Conservation (phyloP, 2,329 filamentous ascomycete species). For the Clonostachys solani region DNA sequence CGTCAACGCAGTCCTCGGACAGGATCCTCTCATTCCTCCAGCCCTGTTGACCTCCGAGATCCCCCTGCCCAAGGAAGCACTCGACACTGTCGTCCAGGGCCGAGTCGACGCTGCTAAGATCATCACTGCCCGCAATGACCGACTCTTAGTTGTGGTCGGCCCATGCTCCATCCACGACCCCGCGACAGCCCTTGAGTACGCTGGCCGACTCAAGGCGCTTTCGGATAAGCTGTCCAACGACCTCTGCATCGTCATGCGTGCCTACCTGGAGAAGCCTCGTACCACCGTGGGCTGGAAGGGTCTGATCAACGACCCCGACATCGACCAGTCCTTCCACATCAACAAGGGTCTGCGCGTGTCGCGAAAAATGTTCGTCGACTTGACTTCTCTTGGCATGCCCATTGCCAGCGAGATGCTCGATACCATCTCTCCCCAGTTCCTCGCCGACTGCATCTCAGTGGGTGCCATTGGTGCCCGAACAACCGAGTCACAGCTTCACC, state of each 20-base stretch:
- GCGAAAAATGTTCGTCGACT: slow-evolving; percentile 88
- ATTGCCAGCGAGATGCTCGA: slow-evolving; percentile 98
- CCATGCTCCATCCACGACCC: slow-evolving; percentile 98
- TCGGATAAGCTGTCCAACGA: slow-evolving; percentile 78
- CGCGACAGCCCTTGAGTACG: slow-evolving; percentile 82
- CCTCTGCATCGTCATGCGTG: slow-evolving; percentile 92
- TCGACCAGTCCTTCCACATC: slow-evolving; percentile 96
- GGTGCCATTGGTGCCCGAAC: slow-evolving; percentile 95
- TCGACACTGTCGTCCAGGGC: slow-evolving; percentile 67
- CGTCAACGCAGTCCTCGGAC: slow-evolving; percentile 69
- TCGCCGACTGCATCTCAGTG: slow-evolving; percentile 91
- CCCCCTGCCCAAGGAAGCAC: slow-evolving; percentile 59
- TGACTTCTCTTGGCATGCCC: slow-evolving; percentile 84
- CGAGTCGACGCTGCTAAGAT: slow-evolving; percentile 67
- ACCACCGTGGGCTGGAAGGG: slow-evolving; percentile 99
- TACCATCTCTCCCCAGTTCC: slow-evolving; percentile 96
- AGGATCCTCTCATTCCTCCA: slow-evolving; percentile 89
- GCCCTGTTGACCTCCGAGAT: slow-evolving; percentile 84
- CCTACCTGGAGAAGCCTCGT: slow-evolving; percentile 97
- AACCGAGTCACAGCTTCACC: slow-evolving; percentile 93
- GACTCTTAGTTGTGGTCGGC: slow-evolving; percentile 89
- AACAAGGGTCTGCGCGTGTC: slow-evolving; percentile 95
- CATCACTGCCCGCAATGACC: slow-evolving; percentile 75
- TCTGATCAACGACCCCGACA: slow-evolving; percentile 97
- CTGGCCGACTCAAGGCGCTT: slow-evolving; percentile 69